Base-by-base conservation (phyloP, 495 filamentous ascomycete genomes). In the Cudoniella acicularis region DNA sequence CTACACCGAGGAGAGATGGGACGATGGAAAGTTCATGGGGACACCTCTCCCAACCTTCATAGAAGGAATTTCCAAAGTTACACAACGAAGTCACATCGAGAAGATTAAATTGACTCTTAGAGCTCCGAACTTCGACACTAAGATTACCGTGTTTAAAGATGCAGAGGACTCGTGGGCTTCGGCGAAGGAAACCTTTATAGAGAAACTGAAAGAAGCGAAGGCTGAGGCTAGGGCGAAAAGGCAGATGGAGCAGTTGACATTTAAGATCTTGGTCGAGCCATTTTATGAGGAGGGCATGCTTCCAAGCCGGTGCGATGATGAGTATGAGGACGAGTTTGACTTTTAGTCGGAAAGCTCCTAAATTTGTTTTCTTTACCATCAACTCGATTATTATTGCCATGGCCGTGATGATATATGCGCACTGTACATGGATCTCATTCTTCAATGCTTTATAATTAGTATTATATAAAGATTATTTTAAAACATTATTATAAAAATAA, bases 181-280 rank as follows among this genome's bases (percentile, higher is more conserved):
- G n/a, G 59, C 47, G 3, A 56, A 56, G 18, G 52, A 45, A 18
- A 48, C 59, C 10, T 61, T 61, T 18, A 42, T 30, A n/a, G 59
- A 56, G 48, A 61, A 61, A 30, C 16, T 61, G 11, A 61, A 61
- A 25, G 59, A 56, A 23, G 46, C 52, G 22, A 43, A n/a, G 30
- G 18, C 24, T 8, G 40, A 60, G 21, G 57, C 57, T 4, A 61
- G 41, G 20, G 18, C 49, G 17, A 53, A 25, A 24, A 48, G 49
- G 36, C 23, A 18, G 0, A 20, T 23, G 20, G 53, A 49, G 1
- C 8, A 13, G 0, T 20, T 16, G 0, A 48, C 20, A 16, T 51
- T 13, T 27, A 61, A 61, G 42, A 62, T 62, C 25, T 53, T 62
- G 25, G 25, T 62, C 1, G 59, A 62, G 49, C 59, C 59, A 17